These are phyloP conservation scores for Aspergillus uvarum DNA, from an alignment of 2,329 filamentous ascomycete genomes.

Conservation along the genomic window DNA sequence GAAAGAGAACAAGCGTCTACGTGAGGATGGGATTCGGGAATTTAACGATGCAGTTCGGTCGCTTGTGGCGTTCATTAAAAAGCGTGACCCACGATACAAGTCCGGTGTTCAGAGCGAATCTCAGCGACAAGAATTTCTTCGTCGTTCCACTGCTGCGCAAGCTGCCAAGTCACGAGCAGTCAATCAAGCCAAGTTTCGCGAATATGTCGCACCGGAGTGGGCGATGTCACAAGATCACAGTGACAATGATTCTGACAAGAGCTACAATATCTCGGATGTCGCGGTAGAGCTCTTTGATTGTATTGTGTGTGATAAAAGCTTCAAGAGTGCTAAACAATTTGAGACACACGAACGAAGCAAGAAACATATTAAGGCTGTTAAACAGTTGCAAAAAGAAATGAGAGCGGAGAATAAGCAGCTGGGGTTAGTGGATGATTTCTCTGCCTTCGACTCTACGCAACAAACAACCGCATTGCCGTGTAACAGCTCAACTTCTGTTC, in stretches of 20 bases:
- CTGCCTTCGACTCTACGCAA: not conserved
- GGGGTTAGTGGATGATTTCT: conserved; percentile 19
- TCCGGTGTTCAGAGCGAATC: conserved; percentile 74
- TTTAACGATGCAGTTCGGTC: conserved; percentile 92
- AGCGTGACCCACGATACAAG: conserved; percentile 83
- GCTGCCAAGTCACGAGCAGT: conserved; percentile 78
- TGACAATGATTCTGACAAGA: conserved; percentile 40
- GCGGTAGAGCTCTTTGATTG: conserved; percentile 61
- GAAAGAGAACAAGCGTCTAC: conserved; percentile 83
- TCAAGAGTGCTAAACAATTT: conserved; percentile 89
- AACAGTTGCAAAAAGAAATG: conserved; percentile 80
- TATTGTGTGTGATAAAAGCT: conserved; percentile 64
- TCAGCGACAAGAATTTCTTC: conserved; percentile 74
- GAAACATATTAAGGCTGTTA: conserved; percentile 85
- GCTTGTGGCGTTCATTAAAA: conserved; percentile 82
- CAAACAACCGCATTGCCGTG: not conserved
- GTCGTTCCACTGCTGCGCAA: conserved; percentile 78
- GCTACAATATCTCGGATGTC: conserved; percentile 44
- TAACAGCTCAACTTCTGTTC: not conserved
- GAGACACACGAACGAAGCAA: conserved; percentile 94
- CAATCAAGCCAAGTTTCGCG: conserved; percentile 71
- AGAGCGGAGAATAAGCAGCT: conserved; percentile 67
- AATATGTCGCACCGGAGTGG: conserved; percentile 70
- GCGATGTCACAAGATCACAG: conserved; percentile 59
- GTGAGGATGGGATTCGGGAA: conserved; percentile 79